Conservation (phyloP, 805 yeast genomes). For the Starmerella roubikii region DNA sequence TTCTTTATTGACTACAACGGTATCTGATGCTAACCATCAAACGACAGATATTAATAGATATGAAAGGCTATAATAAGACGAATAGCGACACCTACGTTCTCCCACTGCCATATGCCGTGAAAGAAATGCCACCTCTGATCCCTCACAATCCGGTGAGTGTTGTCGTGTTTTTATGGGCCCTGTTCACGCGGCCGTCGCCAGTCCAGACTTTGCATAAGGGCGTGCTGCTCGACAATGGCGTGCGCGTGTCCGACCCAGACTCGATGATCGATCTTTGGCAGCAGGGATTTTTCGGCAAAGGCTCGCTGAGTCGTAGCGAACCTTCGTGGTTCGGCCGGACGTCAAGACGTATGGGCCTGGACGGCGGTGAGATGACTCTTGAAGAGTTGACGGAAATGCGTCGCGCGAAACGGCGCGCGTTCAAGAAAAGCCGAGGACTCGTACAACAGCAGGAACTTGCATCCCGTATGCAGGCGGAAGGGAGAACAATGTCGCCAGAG, state of each 20-base stretch:
- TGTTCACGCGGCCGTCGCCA: slow-evolving; percentile 15
- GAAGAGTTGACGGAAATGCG: slow-evolving; percentile 71
- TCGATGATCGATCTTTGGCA: slow-evolving; percentile 57
- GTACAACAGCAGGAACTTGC: slow-evolving; percentile 40
- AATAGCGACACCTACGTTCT: slow-evolving; percentile 12
- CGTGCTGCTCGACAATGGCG: slow-evolving; percentile 14
- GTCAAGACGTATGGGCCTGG: slow-evolving; percentile 38
- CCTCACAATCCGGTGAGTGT: slow-evolving; percentile 62
- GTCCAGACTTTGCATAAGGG: slow-evolving; percentile 17
- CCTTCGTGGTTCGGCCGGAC: slow-evolving; percentile 80
- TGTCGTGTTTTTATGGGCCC: slow-evolving; percentile 32
- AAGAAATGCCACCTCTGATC: slow-evolving; percentile 37
- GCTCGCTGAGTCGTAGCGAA: slow-evolving; percentile 75
- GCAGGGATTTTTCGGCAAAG: slow-evolving; percentile 89
- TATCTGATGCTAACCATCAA: slow-evolving; percentile 49
- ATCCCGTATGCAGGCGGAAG: slow-evolving; percentile 22
- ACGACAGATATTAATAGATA: not conserved
- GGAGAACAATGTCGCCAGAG: not conserved
- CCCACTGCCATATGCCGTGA: slow-evolving; percentile 47
- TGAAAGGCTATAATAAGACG: slow-evolving; percentile 13
- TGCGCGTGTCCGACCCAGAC: slow-evolving; percentile 25
- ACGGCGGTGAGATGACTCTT: slow-evolving; percentile 26
- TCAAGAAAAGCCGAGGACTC: slow-evolving; percentile 54
- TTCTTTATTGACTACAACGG: slow-evolving; percentile 80
- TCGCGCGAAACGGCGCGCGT: slow-evolving; percentile 54